Evolutionary conservation across 1,284 basidiomycete species (phyloP), one percentile per base, ranked within the genome.

Genomic region (Amylostereum areolatum): DNA sequence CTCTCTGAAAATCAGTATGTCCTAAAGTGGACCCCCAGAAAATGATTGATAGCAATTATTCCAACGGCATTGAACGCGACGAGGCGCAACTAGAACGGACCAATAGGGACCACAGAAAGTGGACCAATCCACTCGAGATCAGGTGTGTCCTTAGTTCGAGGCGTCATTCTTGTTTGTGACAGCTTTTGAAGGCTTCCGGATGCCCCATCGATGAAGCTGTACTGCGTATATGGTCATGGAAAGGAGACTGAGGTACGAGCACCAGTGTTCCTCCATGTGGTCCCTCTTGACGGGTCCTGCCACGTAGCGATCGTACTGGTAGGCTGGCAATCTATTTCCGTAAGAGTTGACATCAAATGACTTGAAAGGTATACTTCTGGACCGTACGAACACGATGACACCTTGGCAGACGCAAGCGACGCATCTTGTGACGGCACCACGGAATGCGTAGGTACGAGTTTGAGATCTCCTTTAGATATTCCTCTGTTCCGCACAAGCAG

Each of bases 91-190:
- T 95, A 50, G 75, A 74, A 59, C 68, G 63, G 56, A 95, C 94
- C 62, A 76, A 84, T 56, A 57, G 72, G 37, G 85, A 93, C 67
- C 83, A 80, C 58, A 77, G 68, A 6, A 91, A 94, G 69, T 99
- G 96, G 95, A 78, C 85, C n/a, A 99, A 99, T 66, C 96, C 96
- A 7, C 75, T 98, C 5, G 96, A 99, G 68, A 77, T 89, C 24
- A 80, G 82, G 87, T 86, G 57, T 32, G 29, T 25, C 1, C 31
- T 28, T 8, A 18, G 37, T 6, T 51, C 3, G 35, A 8, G 30
- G 10, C 10, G 34, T 31, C 5, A 36, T 31, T 7, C 25, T 32
- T 35, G 25, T 25, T 25, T 37, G n/a, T 6, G 7, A 31, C 18
- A 33, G n/a, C 28, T n/a, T 40, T 3, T 5, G 3, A 54, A 90